Evolutionary conservation across 1,284 basidiomycete species (phyloP), one percentile per base, ranked within the genome.

Genomic region (Salmacisia buchloeana): DNA sequence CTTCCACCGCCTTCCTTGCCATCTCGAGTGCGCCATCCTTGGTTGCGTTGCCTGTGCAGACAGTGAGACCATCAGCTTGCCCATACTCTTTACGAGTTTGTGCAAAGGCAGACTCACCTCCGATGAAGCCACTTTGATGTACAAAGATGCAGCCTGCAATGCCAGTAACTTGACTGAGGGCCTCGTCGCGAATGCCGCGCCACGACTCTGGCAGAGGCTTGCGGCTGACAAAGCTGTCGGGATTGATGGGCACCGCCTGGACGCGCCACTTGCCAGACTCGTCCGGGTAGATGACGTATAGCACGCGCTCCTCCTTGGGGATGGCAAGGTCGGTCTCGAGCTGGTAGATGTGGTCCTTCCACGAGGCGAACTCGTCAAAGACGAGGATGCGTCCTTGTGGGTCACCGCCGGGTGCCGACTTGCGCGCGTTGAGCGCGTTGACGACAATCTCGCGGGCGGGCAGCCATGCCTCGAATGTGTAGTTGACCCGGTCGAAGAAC

Each of bases 71-170:
- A 13, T 5, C 41, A 13, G 36, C 29, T 6, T 29, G 36, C 29
- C 18, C 9, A 60, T 18, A 18, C 13, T 38, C 35, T 15, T 38
- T 38, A 38, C 9, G 35, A 25, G 36, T 49, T 56, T 29, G 38
- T 56, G 41, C 52, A 43, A 9, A 34, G n/a, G 57, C 41, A 7
- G 4, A 27, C 87, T 75, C 68, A 86, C 91, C 92, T 74, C 93
- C 96, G 75, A 94, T 97, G 80, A 98, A 98, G 2, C 94, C 94
- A 64, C 88, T 89, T 1, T 92, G 91, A 81, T 98, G 94, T 31
- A 94, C 88, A 79, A 98, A 98, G 63, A 97, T 86, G 61, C 92
- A 86, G 1, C 88, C 91, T 1, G 70, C 67, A 67, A 97, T 87
- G 1, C 91, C 92, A 12, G 86, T 87, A 13, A 87, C 81, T 69